Conservation (phyloP, 768 basidiomycete species). For the Leccinum olivaceopallidum region DNA sequence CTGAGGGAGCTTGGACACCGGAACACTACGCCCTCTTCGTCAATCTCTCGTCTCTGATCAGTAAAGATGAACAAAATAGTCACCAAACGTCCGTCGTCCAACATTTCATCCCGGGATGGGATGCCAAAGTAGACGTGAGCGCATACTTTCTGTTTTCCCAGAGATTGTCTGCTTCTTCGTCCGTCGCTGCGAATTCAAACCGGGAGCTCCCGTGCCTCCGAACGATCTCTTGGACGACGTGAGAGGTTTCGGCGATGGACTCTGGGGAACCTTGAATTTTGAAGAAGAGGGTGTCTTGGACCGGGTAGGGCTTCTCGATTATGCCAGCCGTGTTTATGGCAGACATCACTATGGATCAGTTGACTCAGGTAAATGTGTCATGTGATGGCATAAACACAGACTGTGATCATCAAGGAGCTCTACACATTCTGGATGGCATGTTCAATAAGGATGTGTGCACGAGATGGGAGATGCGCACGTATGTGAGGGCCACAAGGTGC, state of each 20-base stretch:
- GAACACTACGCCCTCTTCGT: conserved; percentile 46
- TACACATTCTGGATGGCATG: conserved; percentile 64
- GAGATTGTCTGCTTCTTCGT: conserved; percentile 72
- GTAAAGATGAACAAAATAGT: conserved; percentile 5
- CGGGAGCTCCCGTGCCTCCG: conserved; percentile 64
- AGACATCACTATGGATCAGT: conserved; percentile 57
- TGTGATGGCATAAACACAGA: conserved; percentile 29
- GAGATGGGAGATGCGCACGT: conserved; percentile 45
- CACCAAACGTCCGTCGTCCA: conserved; percentile 95
- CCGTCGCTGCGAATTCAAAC: conserved; percentile 72
- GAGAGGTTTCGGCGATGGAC: conserved; percentile 57
- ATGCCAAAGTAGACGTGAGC: conserved; percentile 66
- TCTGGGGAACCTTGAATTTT: conserved; percentile 81
- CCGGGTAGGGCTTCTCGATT: conserved; percentile 60
- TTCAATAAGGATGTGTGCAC: neutral
- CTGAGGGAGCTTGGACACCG: conserved; percentile 66
- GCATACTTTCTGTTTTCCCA: conserved; percentile 91
- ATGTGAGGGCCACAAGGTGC: conserved; percentile 69
- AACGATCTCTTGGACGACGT: conserved; percentile 59
- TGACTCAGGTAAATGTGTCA: neutral
- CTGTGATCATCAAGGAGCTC: conserved; percentile 82
- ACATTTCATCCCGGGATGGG: conserved; percentile 60
- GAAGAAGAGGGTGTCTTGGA: conserved; percentile 83
- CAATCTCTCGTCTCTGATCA: neutral
- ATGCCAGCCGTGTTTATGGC: conserved; percentile 72